Percentiles rank a stretch among this genome's conserved stretches.
These are phyloP conservation scores for Podila horticola DNA, from an alignment of 192 early-diverging fungal genomes.

Conservation along the genomic window DNA sequence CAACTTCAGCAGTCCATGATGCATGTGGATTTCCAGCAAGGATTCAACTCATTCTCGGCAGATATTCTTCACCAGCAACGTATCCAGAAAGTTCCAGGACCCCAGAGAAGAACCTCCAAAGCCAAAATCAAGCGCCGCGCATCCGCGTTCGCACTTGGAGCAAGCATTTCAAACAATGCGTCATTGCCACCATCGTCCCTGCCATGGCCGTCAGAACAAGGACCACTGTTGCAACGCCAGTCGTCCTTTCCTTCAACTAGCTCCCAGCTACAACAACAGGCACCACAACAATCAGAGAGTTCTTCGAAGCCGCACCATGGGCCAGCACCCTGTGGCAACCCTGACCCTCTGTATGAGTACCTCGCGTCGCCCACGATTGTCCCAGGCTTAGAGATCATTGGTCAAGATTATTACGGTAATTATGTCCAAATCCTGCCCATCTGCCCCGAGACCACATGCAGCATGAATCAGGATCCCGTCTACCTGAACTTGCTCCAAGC, in stretches of 20 bases:
- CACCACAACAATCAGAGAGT: background rate
- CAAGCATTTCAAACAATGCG: background rate
- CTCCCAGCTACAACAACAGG: background rate
- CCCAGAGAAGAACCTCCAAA: conserved; percentile 4
- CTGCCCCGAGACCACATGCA: conserved; percentile 46
- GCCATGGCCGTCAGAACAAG: background rate
- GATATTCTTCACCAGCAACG: background rate
- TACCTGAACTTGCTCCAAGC: conserved; percentile 47
- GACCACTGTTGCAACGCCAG: background rate
- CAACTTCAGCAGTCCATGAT: conserved; percentile 34
- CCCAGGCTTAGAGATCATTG: conserved; percentile 47
- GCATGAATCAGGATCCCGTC: conserved; percentile 48
- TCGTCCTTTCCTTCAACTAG: background rate
- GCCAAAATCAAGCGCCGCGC: conserved; percentile 4
- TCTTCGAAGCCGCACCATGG: conserved; percentile 23
- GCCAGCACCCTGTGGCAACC: conserved; percentile 44
- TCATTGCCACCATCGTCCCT: background rate
- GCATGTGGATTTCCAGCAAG: background rate
- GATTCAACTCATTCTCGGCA: background rate
- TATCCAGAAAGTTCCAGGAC: background rate
- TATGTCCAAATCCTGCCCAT: conserved; percentile 51
- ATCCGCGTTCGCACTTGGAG: background rate
- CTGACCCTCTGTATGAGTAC: conserved; percentile 44
- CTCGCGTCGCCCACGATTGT: conserved; percentile 42
- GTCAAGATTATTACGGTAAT: conserved; percentile 43